Conservation (phyloP, 176 grass and related monocot genomes). For the Poa annua region DNA sequence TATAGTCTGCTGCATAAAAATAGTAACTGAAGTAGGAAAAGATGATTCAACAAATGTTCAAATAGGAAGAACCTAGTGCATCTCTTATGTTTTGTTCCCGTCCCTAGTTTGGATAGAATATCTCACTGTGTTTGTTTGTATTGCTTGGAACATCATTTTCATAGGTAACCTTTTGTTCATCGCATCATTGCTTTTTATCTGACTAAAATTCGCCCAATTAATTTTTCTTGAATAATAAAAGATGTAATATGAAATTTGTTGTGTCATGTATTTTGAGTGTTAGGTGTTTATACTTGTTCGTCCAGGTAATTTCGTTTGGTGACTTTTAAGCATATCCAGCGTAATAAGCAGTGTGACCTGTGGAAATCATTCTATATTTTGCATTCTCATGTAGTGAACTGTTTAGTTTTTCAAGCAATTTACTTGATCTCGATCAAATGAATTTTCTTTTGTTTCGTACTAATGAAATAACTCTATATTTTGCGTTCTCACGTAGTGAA, state of each 20-base stretch:
- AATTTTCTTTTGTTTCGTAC: constrained; percentile 1
- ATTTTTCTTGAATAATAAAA: constrained; percentile 5
- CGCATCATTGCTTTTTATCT: constrained; percentile 4
- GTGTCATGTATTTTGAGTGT: constrained; percentile 1
- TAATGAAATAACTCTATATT: constrained; percentile 22
- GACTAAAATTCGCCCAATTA: not conserved
- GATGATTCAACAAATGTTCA: not conserved
- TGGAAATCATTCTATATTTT: constrained; percentile 14
- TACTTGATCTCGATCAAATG: not conserved
- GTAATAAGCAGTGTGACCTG: not conserved
- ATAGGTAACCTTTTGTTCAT: not conserved
- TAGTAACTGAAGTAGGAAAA: not conserved
- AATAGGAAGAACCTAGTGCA: not conserved
- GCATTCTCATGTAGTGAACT: not conserved
- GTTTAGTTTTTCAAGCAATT: constrained; percentile 11
- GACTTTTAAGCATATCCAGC: not conserved
- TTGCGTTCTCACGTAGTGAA: not conserved
- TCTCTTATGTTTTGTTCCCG: constrained; percentile 24
- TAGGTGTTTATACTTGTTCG: constrained; percentile 13
- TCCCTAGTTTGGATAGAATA: not conserved
- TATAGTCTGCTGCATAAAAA: not conserved
- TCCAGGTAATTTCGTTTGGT: constrained; percentile 3
- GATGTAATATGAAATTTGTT: not conserved
- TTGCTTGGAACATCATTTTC: not conserved
- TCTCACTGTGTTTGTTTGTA: not conserved